Evolutionary conservation across 352 stramenopile species (phyloP), one percentile per base, ranked within the genome.

Genomic region (Phytophthora syringae): DNA sequence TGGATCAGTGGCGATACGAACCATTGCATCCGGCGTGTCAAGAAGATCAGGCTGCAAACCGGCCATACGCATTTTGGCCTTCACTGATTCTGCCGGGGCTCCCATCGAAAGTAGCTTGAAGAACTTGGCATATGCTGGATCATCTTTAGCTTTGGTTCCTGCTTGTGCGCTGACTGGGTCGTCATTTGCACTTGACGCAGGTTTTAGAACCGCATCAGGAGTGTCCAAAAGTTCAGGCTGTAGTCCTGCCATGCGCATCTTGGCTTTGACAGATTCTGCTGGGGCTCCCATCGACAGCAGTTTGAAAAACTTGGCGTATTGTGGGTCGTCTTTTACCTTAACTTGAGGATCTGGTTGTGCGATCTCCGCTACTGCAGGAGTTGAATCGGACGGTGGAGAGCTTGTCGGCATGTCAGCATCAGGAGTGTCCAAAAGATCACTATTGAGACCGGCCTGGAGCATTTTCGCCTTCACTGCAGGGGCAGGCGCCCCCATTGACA

Each of bases 401-500:
- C 55, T 79, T 4, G 55, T 42, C 1, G 70, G 64, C 27, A 92
- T 55, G 3, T 71, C 56, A 3, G 79, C 81, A 28, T 92, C 77
- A 11, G 86, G 84, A 0, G 78, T 92, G 43, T 92, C 81, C 7
- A 93, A 57, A 3, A 90, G 61, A 3, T 82, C 75, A 37, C 88
- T 74, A 72, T 98, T 93, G 21, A 98, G 58, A 1, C 89, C 91
- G 68, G 97, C 95, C 60, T 84, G 73, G 10, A 39, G 28, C 77
- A 88, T 88, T 51, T 91, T 90, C 0, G 78, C 70, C 44, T 89
- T 86, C 2, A 93, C 82, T 7, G 77, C 79, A 20, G 58, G 70
- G 3, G 48, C 47, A 27, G 84, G 84, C 1, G 80, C 82, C 2
- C 82, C 82, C 80, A 91, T 92, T 0, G 78, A 76, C 37, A 77